Conservation (phyloP, 257 asterid species). For the Solanum pimpinellifolium region DNA sequence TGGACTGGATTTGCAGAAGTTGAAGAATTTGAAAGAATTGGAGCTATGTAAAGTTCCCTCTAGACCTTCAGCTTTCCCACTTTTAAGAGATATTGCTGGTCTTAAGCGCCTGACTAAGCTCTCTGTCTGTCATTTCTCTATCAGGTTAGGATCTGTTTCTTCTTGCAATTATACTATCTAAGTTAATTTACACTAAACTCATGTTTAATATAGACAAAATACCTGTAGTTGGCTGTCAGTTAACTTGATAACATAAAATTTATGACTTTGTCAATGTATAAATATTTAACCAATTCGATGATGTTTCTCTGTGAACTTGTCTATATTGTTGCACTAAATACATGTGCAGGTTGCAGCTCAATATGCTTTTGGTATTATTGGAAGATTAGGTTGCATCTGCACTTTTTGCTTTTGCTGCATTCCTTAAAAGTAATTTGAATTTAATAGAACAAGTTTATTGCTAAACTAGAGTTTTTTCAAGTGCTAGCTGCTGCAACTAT, state of each 20-base stretch:
- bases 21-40: constrained; percentile 71
- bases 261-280: background rate
- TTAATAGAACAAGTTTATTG: background rate
- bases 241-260: background rate
- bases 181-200: background rate
- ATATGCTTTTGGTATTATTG: background rate
- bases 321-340: background rate
- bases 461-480: background rate
- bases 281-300: background rate
- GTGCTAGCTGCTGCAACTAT: background rate
- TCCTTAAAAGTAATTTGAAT: background rate
- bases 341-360: background rate
- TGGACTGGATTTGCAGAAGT: constrained; percentile 61
- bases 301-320: background rate
- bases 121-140: constrained; percentile 82
- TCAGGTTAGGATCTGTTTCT: constrained; percentile 40
- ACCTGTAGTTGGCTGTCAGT: background rate
- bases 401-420: background rate
- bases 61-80: constrained; percentile 58
- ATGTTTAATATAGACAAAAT: background rate
- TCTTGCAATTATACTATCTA: background rate
- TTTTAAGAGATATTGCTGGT: constrained; percentile 61
- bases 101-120: constrained; percentile 73
- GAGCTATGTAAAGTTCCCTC: constrained; percentile 72
- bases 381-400: background rate